Percentiles rank a stretch among this genome's conserved stretches.
Conservation (phyloP, 1,139 yeast genomes). For the Yamadazyma songkhlaensis region DNA sequence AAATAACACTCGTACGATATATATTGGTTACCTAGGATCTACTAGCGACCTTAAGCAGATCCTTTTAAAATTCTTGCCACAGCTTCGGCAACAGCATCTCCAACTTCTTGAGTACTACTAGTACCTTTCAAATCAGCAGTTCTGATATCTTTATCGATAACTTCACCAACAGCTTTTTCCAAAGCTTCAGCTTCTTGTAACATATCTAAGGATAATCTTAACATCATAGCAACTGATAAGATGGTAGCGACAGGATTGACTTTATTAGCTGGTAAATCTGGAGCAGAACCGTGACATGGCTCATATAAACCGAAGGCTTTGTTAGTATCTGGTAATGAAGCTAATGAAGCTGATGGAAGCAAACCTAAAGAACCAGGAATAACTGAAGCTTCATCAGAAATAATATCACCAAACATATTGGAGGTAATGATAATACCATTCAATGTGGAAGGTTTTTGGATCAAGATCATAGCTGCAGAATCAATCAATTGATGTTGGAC, state of each 20-base stretch:
- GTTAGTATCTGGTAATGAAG: slow-evolving; percentile 92
- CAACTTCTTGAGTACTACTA: slow-evolving; percentile 80
- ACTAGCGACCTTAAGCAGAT: slow-evolving; percentile 1
- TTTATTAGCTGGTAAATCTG: slow-evolving; percentile 81
- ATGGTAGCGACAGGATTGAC: slow-evolving; percentile 96
- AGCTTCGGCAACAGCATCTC: slow-evolving; percentile 82
- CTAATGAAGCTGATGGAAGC: slow-evolving; percentile 93
- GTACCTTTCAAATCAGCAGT: slow-evolving; percentile 90
- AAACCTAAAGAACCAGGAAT: slow-evolving; percentile 97
- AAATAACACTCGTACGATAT: no score
- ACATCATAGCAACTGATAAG: slow-evolving; percentile 95
- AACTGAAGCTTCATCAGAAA: slow-evolving; percentile 95
- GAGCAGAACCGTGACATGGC: slow-evolving; percentile 99
- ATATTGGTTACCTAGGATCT: no score
- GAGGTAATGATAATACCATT: slow-evolving; percentile 91
- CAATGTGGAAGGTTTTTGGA: slow-evolving; percentile 83
- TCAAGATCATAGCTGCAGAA: slow-evolving; percentile 96
- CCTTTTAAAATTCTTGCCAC: slow-evolving; percentile 53
- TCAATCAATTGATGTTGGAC: slow-evolving; percentile 94
- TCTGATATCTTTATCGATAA: slow-evolving; percentile 78
- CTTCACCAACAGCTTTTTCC: slow-evolving; percentile 83
- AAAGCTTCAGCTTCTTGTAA: slow-evolving; percentile 83
- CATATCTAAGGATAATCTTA: slow-evolving; percentile 80
- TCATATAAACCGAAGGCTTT: slow-evolving; percentile 93
- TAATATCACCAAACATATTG: slow-evolving; percentile 97